Conservation (phyloP, 306 rosid genomes). For the Cucumis sativus region Cucumber_9930_V3 NC_026657.2:8240001-8240500, state of each 20-base stretch:
- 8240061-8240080: background rate
- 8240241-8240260: slow-evolving; percentile 77
- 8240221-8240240: slow-evolving; percentile 49
- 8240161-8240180: background rate
- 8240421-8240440: slow-evolving; percentile 25
- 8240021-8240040: background rate
- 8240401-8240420: background rate
- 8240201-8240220: slow-evolving; percentile 14
- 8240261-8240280: slow-evolving; percentile 74
- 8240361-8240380: background rate
- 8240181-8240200: background rate
- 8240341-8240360: background rate
- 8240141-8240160: background rate
- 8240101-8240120: background rate
- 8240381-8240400: background rate
- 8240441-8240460: slow-evolving; percentile 82
- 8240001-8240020: background rate
- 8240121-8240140: background rate
- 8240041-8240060: background rate
- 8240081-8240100: background rate
- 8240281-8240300: slow-evolving; percentile 75
- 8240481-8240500: slow-evolving; percentile 93
- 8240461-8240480: slow-evolving; percentile 75
- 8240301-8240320: slow-evolving; percentile 62
- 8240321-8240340: slow-evolving; percentile 75